These are phyloP conservation scores for Cronartium ribicola DNA, from an alignment of 1,284 basidiomycete species.

Conservation along the genomic window DNA sequence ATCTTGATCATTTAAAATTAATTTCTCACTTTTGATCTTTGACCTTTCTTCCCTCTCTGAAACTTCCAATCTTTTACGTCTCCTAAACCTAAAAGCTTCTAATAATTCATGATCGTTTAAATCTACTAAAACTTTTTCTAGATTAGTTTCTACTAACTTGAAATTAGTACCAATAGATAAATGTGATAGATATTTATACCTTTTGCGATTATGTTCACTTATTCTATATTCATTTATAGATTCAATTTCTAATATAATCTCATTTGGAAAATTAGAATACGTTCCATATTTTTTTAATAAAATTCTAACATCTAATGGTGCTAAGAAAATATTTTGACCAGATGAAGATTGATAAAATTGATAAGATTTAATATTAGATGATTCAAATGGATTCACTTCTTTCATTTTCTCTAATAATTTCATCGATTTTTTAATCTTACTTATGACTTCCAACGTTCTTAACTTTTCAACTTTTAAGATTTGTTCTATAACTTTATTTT, in stretches of 20 bases:
- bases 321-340: slow-evolving; percentile 85
- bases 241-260: slow-evolving; percentile 72
- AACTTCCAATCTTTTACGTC: slow-evolving; percentile 23
- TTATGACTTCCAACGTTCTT: slow-evolving; percentile 58
- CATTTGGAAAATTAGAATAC: slow-evolving; percentile 79
- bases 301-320: slow-evolving; percentile 92
- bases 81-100: slow-evolving; percentile 56
- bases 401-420: slow-evolving; percentile 59
- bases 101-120: slow-evolving; percentile 74
- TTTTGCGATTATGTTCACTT: slow-evolving; percentile 83
- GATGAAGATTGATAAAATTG: slow-evolving; percentile 94
- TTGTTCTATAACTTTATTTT: slow-evolving; percentile 68
- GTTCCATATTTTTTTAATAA: slow-evolving; percentile 75
- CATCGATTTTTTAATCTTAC: slow-evolving; percentile 57
- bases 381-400: slow-evolving; percentile 49
- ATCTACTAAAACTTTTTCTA: slow-evolving; percentile 65
- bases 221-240: slow-evolving; percentile 67
- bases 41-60: slow-evolving; percentile 32
- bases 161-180: slow-evolving; percentile 88
- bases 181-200: slow-evolving; percentile 92
- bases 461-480: slow-evolving; percentile 70
- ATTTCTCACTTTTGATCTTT: slow-evolving; percentile 32
- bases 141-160: slow-evolving; percentile 85
- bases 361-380: slow-evolving; percentile 56
- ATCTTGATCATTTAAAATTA: not conserved